Percentiles rank a stretch among this genome's conserved stretches.
These are phyloP conservation scores for Kodamaea restingae DNA, from an alignment of 805 yeast species.

Conservation along the genomic window DNA sequence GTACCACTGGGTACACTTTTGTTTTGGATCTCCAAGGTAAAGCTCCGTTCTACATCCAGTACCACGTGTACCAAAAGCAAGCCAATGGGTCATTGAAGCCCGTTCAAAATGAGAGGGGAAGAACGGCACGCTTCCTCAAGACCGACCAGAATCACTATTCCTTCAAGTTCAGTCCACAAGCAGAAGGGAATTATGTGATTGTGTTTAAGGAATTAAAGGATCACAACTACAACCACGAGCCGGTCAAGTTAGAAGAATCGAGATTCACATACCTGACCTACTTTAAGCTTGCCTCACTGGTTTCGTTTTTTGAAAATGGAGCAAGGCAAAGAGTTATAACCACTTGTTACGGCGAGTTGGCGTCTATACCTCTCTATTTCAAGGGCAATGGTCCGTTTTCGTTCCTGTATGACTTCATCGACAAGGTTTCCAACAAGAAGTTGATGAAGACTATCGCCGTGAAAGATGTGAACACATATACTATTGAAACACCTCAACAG, in stretches of 20 bases:
- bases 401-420: slow-evolving; percentile 64
- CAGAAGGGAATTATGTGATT: slow-evolving; percentile 78
- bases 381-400: slow-evolving; percentile 80
- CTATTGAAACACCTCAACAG: slow-evolving; percentile 53
- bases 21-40: slow-evolving; percentile 67
- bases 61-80: slow-evolving; percentile 50
- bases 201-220: slow-evolving; percentile 65
- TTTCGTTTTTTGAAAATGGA: slow-evolving; percentile 25
- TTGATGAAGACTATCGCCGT: slow-evolving; percentile 27
- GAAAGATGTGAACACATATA: slow-evolving; percentile 34
- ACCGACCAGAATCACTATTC: slow-evolving; percentile 21
- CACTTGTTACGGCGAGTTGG: slow-evolving; percentile 29
- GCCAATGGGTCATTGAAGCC: slow-evolving; percentile 30
- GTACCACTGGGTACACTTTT: slow-evolving; percentile 75
- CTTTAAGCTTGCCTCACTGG: slow-evolving; percentile 63
- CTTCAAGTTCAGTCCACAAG: slow-evolving; percentile 68
- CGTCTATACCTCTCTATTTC: slow-evolving; percentile 50
- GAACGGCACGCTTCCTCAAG: slow-evolving; percentile 22
- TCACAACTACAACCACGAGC: slow-evolving; percentile 48
- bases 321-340: slow-evolving; percentile 15
- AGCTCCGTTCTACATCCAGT: slow-evolving; percentile 73
- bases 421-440: slow-evolving; percentile 26
- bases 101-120: slow-evolving; percentile 29
- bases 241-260: slow-evolving; percentile 25
- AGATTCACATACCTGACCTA: slow-evolving; percentile 61